Evolutionary conservation across 768 basidiomycete genomes (phyloP), one percentile per base, ranked within the genome.

Genomic region (Mycena vulgaris): DNA sequence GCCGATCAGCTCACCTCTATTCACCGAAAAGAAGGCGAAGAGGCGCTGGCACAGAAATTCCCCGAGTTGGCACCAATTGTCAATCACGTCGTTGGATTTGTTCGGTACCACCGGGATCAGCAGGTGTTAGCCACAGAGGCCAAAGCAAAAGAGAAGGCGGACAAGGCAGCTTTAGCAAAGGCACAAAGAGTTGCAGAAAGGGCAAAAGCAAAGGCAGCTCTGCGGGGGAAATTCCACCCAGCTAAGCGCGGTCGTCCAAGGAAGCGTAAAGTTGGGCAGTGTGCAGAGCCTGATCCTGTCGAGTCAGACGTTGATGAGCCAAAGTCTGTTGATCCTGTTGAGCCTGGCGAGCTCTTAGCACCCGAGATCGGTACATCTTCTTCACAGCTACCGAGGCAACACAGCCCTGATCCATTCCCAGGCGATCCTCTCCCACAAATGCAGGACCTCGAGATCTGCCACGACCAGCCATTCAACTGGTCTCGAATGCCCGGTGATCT

Each of bases 21-120:
- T 5, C 30, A 48, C 17, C 23, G 25, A 31, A 4, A 21, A 28
- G 39, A 55, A 16, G 51, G 52, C 21, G n/a, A 31, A 27, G 39
- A 25, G 1, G 13, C 16, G 2, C 52, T 53, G n/a, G 25, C 17
- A 1, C 14, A 27, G 7, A 14, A 37, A 33, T 64, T 64, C 30
- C 63, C 63, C 3, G 52, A 55, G 3, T 23, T 64, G 2, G 63
- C 63, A 1, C 63, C 51, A 5, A 28, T 64, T 1, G 63, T 64
- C 19, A 23, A 23, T 0, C 63, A 64, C 30, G 31, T 64, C 14
- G 35, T 64, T 1, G 52, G 3, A 14, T 64, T 64, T 35, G 35
- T 64, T 0, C 23, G 21, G 30, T 27, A 8, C 17, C 62, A 53
- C 19, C n/a, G 27, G 23, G n/a, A 14, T 2, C 27, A 42, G 28